phyloP scores from a whole-genome alignment of 345 rosid genomes.

The Kandelia obovata region DNA sequence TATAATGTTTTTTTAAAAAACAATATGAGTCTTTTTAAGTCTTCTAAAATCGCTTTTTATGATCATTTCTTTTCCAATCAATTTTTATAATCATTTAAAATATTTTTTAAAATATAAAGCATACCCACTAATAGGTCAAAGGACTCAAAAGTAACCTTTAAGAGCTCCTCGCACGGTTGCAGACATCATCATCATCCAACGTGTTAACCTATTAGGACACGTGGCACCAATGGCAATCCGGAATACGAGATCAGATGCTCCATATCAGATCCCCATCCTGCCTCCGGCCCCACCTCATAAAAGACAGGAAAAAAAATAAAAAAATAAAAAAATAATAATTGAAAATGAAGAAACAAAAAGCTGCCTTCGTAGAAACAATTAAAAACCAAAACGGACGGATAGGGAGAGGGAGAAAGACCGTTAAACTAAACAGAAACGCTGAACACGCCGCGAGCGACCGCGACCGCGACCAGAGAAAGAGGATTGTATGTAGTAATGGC shows the following conservation, averaged over 20 bases:
- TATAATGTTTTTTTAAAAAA: too few relatives aligned
- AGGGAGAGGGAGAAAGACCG: background rate
- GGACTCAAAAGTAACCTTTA: background rate
- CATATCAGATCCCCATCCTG: conserved; percentile 13
- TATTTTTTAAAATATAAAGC: too few relatives aligned
- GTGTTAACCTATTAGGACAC: conserved; percentile 39
- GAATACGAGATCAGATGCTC: too few relatives aligned
- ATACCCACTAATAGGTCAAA: too few relatives aligned
- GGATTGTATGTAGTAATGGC: conserved; percentile 41
- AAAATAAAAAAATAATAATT: background rate
- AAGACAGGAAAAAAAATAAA: too few relatives aligned
- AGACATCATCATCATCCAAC: conserved; percentile 44
- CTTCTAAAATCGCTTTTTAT: too few relatives aligned
- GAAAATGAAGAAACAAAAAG: background rate
- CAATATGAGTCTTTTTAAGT: too few relatives aligned
- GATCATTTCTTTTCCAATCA: too few relatives aligned
- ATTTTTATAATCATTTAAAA: too few relatives aligned
- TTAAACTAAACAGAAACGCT: conserved; percentile 1
- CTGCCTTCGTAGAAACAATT: background rate
- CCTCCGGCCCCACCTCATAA: conserved; percentile 17
- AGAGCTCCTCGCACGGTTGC: conserved; percentile 18
- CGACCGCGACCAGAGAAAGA: conserved; percentile 1
- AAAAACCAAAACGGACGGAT: background rate
- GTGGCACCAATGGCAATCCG: conserved; percentile 31
- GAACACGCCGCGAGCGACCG: conserved; percentile 7